Conservation (phyloP, 306 rosid species). For the Prinsepia uniflora region DNA sequence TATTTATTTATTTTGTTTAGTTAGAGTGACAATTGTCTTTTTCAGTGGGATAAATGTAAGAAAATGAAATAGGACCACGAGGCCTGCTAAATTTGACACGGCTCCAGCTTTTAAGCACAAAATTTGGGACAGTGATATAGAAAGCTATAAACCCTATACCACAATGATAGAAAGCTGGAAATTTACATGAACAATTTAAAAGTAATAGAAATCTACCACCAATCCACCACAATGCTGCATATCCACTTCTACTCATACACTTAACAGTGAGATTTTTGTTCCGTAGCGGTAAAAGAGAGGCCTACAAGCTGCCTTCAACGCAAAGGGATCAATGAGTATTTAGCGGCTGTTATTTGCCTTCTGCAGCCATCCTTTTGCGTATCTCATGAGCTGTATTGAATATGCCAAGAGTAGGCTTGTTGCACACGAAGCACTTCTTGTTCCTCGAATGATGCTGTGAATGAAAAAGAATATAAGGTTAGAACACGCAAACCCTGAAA, state of each 20-base stretch:
- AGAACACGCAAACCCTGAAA: not conserved
- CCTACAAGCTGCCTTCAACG: not conserved
- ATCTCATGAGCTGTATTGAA: slow-evolving; percentile 69
- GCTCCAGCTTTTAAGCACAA: no score
- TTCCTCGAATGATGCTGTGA: slow-evolving; percentile 75
- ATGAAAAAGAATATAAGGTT: not conserved
- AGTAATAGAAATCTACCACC: not conserved
- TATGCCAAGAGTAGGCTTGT: slow-evolving; percentile 66
- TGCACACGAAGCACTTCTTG: slow-evolving; percentile 83
- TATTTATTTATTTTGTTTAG: no score
- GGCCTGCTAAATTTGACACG: no score
- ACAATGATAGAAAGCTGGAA: no score
- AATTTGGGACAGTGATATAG: no score
- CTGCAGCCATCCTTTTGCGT: slow-evolving; percentile 51
- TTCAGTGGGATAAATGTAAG: no score
- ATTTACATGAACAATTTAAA: no score
- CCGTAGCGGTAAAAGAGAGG: not conserved
- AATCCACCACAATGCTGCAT: not conserved
- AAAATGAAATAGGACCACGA: no score
- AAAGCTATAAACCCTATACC: no score
- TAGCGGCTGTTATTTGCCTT: slow-evolving; percentile 32
- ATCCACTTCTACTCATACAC: no score
- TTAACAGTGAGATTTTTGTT: not conserved
- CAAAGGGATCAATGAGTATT: not conserved
- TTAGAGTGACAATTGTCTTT: no score